phyloP scores from a whole-genome alignment of 2,329 filamentous ascomycete genomes.

The Sclerotinia subarctica region DNA sequence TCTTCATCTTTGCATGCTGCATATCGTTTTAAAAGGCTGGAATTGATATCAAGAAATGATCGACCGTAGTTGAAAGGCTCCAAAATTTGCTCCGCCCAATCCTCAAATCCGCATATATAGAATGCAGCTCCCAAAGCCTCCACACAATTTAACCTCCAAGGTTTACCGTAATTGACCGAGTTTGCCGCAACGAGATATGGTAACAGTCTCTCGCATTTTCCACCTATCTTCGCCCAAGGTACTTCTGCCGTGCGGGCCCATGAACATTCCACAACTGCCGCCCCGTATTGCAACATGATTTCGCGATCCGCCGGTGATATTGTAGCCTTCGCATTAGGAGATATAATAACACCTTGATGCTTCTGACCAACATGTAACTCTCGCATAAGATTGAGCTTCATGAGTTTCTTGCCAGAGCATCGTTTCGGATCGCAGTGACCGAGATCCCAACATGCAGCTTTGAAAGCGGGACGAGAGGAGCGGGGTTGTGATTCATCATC shows the following conservation, averaged over 20 bases:
- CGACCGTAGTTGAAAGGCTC: slow-evolving; percentile 83
- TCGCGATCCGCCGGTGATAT: slow-evolving; percentile 79
- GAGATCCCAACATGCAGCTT: slow-evolving; percentile 96
- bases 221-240: slow-evolving; percentile 86
- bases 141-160: slow-evolving; percentile 92
- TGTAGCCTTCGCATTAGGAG: slow-evolving; percentile 85
- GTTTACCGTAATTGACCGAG: slow-evolving; percentile 93
- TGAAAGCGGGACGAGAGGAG: slow-evolving; percentile 58
- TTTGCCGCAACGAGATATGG: slow-evolving; percentile 97
- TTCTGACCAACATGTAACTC: slow-evolving; percentile 89
- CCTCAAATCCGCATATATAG: slow-evolving; percentile 83
- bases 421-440: slow-evolving; percentile 96
- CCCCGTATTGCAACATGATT: slow-evolving; percentile 82
- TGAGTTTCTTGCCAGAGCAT: slow-evolving; percentile 92
- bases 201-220: slow-evolving; percentile 84
- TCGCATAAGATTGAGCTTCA: slow-evolving; percentile 89
- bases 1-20: slow-evolving; percentile 79
- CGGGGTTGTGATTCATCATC: slow-evolving; percentile 43
- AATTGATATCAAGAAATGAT: slow-evolving; percentile 89
- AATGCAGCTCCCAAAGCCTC: slow-evolving; percentile 93
- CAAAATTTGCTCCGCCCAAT: slow-evolving; percentile 85
- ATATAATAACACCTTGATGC: slow-evolving; percentile 88
- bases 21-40: slow-evolving; percentile 76
- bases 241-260: slow-evolving; percentile 93
- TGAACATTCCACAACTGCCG: slow-evolving; percentile 93